Conservation (phyloP, 108 stramenopile species). For the Aurantiochytrium sp. region DNA sequence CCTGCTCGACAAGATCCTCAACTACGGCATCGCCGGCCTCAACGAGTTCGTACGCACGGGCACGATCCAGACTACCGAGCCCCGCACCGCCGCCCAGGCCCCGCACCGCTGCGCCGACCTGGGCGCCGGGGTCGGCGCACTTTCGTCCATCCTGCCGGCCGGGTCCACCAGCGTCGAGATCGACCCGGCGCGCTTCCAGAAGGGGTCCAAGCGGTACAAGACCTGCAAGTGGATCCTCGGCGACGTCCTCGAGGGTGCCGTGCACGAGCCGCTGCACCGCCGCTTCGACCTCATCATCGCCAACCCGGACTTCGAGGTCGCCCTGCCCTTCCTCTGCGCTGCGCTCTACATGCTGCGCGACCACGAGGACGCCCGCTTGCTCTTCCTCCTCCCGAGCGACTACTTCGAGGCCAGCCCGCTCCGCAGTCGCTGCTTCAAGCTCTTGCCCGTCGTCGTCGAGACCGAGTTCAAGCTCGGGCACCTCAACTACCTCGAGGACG, state of each 20-base stretch:
- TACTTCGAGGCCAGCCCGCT: constrained; percentile 1
- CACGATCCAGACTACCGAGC: background rate
- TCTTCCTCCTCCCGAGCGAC: constrained; percentile 19
- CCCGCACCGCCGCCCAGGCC: too few relatives aligned
- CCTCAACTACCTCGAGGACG: background rate
- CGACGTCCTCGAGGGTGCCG: background rate
- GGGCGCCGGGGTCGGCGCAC: background rate
- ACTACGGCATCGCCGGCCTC: background rate
- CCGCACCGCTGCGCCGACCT: background rate
- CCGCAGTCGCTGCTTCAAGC: background rate
- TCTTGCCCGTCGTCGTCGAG: background rate
- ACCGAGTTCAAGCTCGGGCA: constrained; percentile 8
- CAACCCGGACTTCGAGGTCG: constrained; percentile 15
- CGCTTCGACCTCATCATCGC: background rate
- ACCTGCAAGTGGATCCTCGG: background rate
- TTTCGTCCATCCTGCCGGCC: background rate
- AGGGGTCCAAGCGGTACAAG: background rate
- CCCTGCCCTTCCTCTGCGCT: background rate
- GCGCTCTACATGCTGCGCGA: background rate
- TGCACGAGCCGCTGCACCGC: background rate
- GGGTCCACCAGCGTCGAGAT: background rate
- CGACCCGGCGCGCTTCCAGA: background rate
- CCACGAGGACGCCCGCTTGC: background rate
- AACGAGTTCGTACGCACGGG: background rate
- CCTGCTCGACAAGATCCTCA: background rate